Percentiles rank a stretch among this genome's conserved stretches.
phyloP scores from a whole-genome alignment of 768 basidiomycete species.

The Ephemerocybe angulata region DNA sequence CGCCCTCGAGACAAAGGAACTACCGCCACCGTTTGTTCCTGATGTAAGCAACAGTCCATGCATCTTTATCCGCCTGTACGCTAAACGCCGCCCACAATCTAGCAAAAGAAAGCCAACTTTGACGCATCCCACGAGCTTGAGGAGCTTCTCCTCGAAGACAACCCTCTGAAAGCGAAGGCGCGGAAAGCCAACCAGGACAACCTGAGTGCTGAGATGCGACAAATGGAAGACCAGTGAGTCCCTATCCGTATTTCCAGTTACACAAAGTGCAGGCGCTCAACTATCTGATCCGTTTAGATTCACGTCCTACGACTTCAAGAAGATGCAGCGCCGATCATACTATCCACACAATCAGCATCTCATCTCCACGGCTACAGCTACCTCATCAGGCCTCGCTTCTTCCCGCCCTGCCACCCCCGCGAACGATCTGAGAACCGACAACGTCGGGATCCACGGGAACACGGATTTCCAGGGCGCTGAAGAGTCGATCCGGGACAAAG shows the following conservation, averaged over 20 bases:
- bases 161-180: conserved; percentile 91
- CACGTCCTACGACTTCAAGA: conserved; percentile 87
- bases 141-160: conserved; percentile 92
- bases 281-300: conserved; percentile 51
- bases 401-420: conserved; percentile 75
- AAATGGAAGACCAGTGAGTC: conserved; percentile 98
- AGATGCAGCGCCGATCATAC: conserved; percentile 87
- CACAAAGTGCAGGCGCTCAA: conserved; percentile 5
- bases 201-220: conserved; percentile 86
- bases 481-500: conserved; percentile 29
- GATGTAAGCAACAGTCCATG: conserved; percentile 49
- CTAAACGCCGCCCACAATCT: conserved; percentile 12
- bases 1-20: conserved; percentile 71
- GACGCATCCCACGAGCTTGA: conserved; percentile 98
- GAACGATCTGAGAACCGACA: conserved; percentile 45
- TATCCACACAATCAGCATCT: conserved; percentile 81
- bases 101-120: conserved; percentile 99
- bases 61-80: no score
- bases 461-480: conserved; percentile 37
- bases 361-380: conserved; percentile 69
- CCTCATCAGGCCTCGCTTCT: conserved; percentile 64
- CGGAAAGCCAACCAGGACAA: conserved; percentile 89
- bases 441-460: conserved; percentile 31
- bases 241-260: conserved; percentile 2
- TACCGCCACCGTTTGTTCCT: conserved; percentile 81